Evolutionary conservation across 768 basidiomycete species (phyloP).

Genomic region (Xerocomellus chrysenteron): DNA sequence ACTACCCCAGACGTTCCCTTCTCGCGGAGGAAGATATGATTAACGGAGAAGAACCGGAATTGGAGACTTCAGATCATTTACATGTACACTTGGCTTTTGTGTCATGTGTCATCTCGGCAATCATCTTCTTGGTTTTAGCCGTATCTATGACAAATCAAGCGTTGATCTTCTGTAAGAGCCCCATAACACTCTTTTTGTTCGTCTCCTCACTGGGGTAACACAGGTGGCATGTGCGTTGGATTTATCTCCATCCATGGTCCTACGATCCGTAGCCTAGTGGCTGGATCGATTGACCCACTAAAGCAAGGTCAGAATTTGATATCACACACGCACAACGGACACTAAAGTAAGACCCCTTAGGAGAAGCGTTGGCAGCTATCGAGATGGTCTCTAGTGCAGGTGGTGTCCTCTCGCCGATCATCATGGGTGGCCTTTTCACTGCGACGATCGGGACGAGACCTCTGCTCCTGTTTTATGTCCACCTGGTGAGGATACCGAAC

Average conservation of each 20-base stretch:
- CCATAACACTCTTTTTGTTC: background rate
- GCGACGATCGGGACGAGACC: conserved; percentile 21
- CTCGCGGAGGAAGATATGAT: background rate
- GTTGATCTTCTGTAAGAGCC: conserved; percentile 17
- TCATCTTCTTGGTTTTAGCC: conserved; percentile 16
- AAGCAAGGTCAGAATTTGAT: conserved; percentile 23
- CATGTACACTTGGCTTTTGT: conserved; percentile 29
- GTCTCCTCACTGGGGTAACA: background rate
- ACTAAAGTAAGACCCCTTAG: conserved; percentile 6
- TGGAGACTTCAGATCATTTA: conserved; percentile 25
- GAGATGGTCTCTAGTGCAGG: conserved; percentile 27
- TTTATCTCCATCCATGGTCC: conserved; percentile 16
- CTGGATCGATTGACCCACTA: conserved; percentile 27
- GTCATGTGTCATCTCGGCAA: conserved; percentile 15
- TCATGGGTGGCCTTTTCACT: conserved; percentile 32
- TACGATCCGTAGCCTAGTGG: conserved; percentile 25
- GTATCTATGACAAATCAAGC: conserved; percentile 3
- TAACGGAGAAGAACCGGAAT: background rate
- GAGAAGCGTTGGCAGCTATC: conserved; percentile 30
- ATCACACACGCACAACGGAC: too few species aligned
- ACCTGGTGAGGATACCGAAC: conserved; percentile 14
- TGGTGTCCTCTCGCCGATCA: conserved; percentile 24
- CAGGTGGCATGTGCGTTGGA: conserved; percentile 23
- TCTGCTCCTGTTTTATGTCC: conserved; percentile 25
- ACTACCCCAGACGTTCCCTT: conserved; percentile 11